These are phyloP conservation scores for Colletotrichum sp. DNA, from an alignment of 2,329 filamentous ascomycete genomes.

Conservation along the genomic window DNA sequence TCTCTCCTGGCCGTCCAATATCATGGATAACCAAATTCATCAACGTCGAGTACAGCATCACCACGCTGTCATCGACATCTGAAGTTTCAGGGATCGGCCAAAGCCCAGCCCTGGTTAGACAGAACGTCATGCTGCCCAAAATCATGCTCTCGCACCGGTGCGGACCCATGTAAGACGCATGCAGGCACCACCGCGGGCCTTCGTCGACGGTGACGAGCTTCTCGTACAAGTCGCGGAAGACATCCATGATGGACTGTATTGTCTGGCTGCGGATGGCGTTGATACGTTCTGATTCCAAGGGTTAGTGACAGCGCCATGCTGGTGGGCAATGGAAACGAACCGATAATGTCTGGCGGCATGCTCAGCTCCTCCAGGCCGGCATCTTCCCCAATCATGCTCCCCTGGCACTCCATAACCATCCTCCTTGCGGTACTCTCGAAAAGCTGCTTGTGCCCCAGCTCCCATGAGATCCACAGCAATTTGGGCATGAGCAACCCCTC, in stretches of 20 bases:
- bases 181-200: constrained; percentile 34
- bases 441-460: constrained; percentile 28
- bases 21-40: constrained; percentile 32
- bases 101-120: constrained; percentile 33
- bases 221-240: constrained; percentile 28
- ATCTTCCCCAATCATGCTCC: constrained; percentile 6
- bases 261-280: constrained; percentile 25
- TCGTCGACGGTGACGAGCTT: constrained; percentile 33
- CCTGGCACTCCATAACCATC: constrained; percentile 27
- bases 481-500: constrained; percentile 22
- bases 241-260: constrained; percentile 27
- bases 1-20: constrained; percentile 22
- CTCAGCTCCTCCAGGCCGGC: not conserved
- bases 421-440: constrained; percentile 27
- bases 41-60: constrained; percentile 25
- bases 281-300: constrained; percentile 14
- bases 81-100: constrained; percentile 34
- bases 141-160: constrained; percentile 42
- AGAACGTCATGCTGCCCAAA: constrained; percentile 37
- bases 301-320: not conserved
- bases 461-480: constrained; percentile 37
- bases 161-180: constrained; percentile 37
- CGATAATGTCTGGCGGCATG: constrained; percentile 25
- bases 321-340: not conserved
- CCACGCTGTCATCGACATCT: constrained; percentile 27